Evolutionary conservation across 768 basidiomycete species (phyloP).

Genomic region (Obba rivulosa): DNA sequence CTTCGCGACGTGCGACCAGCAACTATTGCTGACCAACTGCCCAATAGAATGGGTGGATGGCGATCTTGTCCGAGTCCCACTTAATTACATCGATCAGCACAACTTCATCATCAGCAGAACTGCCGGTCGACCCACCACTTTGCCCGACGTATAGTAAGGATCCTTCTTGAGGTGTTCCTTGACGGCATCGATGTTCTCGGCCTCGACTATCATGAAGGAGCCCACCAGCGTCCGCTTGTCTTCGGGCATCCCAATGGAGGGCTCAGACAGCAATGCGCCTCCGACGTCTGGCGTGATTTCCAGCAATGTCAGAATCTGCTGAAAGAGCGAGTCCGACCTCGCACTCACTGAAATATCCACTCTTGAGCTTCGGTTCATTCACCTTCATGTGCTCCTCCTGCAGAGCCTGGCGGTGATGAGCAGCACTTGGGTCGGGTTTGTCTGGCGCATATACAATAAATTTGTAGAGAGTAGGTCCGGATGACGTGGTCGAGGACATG

Average conservation of each 20-base stretch:
- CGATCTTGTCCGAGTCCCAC: no score
- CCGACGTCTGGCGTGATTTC: background rate
- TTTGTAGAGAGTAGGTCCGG: background rate
- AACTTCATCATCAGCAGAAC: no score
- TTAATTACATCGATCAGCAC: no score
- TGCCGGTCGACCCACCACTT: no score
- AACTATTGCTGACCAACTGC: no score
- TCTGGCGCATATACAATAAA: background rate
- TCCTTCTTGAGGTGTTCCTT: background rate
- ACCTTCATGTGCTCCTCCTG: background rate
- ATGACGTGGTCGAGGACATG: no score
- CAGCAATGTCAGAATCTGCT: background rate
- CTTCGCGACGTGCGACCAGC: no score
- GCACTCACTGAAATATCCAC: background rate
- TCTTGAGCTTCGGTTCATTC: background rate
- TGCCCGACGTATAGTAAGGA: background rate
- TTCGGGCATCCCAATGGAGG: background rate
- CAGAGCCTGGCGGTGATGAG: background rate
- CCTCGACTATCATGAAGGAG: background rate
- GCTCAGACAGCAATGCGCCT: background rate
- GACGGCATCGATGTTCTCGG: background rate
- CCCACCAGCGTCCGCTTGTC: background rate
- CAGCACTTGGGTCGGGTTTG: background rate
- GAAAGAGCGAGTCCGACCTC: background rate
- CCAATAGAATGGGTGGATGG: no score